Evolutionary conservation across 306 rosid species (phyloP).

Genomic region (Glycine latifolia): DNA sequence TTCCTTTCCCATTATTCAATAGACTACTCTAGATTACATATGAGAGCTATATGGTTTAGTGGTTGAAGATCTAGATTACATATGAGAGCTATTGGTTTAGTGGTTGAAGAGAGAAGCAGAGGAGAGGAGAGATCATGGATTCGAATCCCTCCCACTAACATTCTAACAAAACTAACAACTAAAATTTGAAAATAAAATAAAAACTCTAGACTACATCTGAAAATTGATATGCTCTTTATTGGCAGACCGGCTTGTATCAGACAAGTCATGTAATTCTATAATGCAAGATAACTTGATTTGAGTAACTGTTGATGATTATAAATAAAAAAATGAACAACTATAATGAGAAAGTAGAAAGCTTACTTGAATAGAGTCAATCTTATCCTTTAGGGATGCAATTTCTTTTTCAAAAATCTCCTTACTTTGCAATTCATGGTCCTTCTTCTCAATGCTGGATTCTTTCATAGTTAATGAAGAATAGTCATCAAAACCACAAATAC

Average conservation of each 20-base stretch:
- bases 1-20: background rate
- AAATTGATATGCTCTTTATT: background rate
- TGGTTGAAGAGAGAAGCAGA: no score
- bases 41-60: no score
- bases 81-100: no score
- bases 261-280: background rate
- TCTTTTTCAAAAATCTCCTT: background rate
- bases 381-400: background rate
- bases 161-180: no score
- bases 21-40: no score
- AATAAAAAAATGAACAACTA: background rate
- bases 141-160: no score
- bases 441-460: background rate
- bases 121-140: no score
- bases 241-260: background rate
- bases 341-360: background rate
- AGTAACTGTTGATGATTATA: background rate
- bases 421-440: background rate
- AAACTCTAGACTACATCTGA: no score
- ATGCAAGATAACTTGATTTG: background rate
- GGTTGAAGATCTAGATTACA: no score
- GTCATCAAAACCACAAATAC: background rate
- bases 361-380: background rate
- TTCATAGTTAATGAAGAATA: background rate
- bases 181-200: no score